Evolutionary conservation across 2,329 filamentous ascomycete genomes (phyloP).

Genomic region (Ophiognomonia clavigignenti-juglandacearum): DNA sequence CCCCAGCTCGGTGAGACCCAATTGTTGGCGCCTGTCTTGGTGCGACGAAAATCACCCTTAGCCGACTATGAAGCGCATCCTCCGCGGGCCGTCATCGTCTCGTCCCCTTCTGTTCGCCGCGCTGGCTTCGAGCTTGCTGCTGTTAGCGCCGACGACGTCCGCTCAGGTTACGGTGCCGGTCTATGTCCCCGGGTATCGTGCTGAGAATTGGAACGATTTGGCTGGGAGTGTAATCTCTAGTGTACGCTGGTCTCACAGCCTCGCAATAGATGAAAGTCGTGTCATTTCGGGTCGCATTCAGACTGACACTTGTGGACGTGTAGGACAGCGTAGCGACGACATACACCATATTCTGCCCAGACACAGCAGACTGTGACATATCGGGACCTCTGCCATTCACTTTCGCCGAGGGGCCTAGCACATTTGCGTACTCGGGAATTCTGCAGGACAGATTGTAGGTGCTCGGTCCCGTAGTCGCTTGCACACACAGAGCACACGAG

Average conservation of each 20-base stretch:
- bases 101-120: slow-evolving; percentile 10
- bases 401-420: slow-evolving; percentile 40
- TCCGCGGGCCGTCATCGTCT: slow-evolving; percentile 3
- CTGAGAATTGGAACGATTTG: slow-evolving; percentile 37
- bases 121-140: slow-evolving; percentile 7
- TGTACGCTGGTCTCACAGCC: slow-evolving; percentile 28
- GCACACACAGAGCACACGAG: background rate
- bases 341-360: slow-evolving; percentile 45
- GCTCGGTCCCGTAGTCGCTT: background rate
- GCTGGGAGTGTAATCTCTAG: slow-evolving; percentile 41
- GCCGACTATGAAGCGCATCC: slow-evolving; percentile 8
- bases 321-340: slow-evolving; percentile 37
- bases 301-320: slow-evolving; percentile 1
- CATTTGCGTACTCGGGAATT: slow-evolving; percentile 23
- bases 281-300: background rate
- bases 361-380: slow-evolving; percentile 36
- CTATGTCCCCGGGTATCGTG: slow-evolving; percentile 38
- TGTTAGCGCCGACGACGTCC: slow-evolving; percentile 17
- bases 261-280: slow-evolving; percentile 17
- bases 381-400: slow-evolving; percentile 42
- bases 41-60: background rate
- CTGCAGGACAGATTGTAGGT: slow-evolving; percentile 6
- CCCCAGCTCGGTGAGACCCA: background rate
- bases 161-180: slow-evolving; percentile 34
- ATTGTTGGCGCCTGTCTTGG: background rate